Conservation (phyloP, 2,329 filamentous ascomycete genomes). For the Gnomoniopsis smithogilvyi region DNA sequence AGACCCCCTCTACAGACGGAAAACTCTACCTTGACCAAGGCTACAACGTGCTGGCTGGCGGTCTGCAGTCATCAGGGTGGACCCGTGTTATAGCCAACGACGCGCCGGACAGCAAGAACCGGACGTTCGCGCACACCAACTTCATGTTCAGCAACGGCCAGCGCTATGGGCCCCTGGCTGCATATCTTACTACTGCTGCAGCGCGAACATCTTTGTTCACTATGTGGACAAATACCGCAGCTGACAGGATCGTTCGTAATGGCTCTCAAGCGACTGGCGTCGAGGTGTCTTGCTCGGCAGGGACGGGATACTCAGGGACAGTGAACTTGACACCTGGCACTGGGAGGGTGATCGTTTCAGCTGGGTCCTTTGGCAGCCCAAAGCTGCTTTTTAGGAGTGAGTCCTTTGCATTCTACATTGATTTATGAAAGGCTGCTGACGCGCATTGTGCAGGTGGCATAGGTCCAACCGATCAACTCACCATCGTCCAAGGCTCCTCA, state of each 20-base stretch:
- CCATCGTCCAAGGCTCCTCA: slow-evolving; percentile 45
- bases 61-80: slow-evolving; percentile 61
- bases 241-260: slow-evolving; percentile 63
- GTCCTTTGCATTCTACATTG: slow-evolving; percentile 6
- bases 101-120: slow-evolving; percentile 61
- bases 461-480: slow-evolving; percentile 58
- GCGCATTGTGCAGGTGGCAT: slow-evolving; percentile 48
- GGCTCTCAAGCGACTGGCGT: slow-evolving; percentile 63
- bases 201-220: slow-evolving; percentile 59
- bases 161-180: slow-evolving; percentile 66
- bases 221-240: slow-evolving; percentile 63
- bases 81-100: slow-evolving; percentile 53
- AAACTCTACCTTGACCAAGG: slow-evolving; percentile 65
- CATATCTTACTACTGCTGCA: slow-evolving; percentile 64
- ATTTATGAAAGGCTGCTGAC: slow-evolving; percentile 8
- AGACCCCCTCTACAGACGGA: slow-evolving; percentile 62
- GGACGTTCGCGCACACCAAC: slow-evolving; percentile 59
- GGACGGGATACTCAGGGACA: slow-evolving; percentile 54
- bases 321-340: slow-evolving; percentile 56
- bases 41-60: slow-evolving; percentile 59
- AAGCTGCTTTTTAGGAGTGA: slow-evolving; percentile 64
- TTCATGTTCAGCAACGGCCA: slow-evolving; percentile 68
- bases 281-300: slow-evolving; percentile 56
- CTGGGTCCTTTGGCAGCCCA: slow-evolving; percentile 66
- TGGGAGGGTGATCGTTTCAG: slow-evolving; percentile 66